Percentiles rank a stretch among this genome's conserved stretches.
These are phyloP conservation scores for Dactylorhiza incarnata DNA, from an alignment of 106 monocot species.

Conservation along the genomic window DNA sequence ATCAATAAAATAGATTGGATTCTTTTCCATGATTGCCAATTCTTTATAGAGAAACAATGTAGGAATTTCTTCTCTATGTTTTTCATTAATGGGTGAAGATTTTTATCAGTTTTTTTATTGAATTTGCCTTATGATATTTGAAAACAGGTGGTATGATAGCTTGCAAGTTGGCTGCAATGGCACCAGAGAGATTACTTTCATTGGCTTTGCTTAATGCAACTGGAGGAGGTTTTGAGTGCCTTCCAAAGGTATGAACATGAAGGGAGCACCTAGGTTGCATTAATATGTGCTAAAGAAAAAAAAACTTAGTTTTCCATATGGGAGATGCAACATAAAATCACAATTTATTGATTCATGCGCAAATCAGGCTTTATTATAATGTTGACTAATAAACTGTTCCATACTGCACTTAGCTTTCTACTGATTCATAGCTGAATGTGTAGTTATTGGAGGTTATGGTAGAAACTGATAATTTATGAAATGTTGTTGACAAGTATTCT, in stretches of 20 bases:
- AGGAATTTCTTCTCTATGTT: neutral
- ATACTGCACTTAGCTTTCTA: neutral
- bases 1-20: too few relatives aligned
- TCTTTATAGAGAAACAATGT: neutral
- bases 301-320: too few relatives aligned
- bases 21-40: too few relatives aligned
- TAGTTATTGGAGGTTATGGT: neutral
- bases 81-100: neutral
- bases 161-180: constrained; percentile 85
- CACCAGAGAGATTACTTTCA: constrained; percentile 70
- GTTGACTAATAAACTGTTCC: neutral
- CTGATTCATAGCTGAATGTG: neutral
- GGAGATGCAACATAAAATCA: too few relatives aligned
- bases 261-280: neutral
- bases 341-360: too few relatives aligned
- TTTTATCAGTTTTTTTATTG: neutral
- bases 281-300: neutral
- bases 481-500: too few relatives aligned
- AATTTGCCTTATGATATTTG: neutral
- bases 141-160: constrained; percentile 85
- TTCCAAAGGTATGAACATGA: constrained; percentile 59
- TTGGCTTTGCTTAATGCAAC: constrained; percentile 92
- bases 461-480: neutral
- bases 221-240: constrained; percentile 91
- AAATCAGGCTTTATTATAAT: neutral